These are phyloP conservation scores for Nissolia schottii DNA, from an alignment of 306 rosid species.

Conservation along the genomic window DNA sequence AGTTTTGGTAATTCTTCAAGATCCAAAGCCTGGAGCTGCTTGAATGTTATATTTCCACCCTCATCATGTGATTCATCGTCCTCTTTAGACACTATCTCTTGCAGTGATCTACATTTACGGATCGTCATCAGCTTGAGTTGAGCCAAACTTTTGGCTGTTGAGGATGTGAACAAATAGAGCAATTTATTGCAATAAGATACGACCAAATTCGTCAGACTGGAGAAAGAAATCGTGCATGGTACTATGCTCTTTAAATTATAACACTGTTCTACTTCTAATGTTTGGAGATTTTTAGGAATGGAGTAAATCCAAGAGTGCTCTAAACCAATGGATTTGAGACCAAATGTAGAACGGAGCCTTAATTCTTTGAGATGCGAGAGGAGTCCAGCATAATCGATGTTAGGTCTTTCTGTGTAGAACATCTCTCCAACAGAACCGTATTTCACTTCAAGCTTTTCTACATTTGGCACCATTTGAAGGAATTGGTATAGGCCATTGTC, in stretches of 20 bases:
- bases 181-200: background rate
- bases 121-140: background rate
- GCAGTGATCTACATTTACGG: background rate
- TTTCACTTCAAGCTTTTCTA: background rate
- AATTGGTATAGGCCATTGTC: background rate
- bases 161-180: background rate
- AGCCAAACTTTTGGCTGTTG: conserved; percentile 20
- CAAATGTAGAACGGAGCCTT: background rate
- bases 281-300: background rate
- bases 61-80: background rate
- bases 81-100: conserved; percentile 1
- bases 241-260: background rate
- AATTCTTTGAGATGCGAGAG: conserved; percentile 5
- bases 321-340: conserved; percentile 17
- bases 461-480: background rate
- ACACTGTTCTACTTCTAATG: background rate
- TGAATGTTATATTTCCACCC: background rate
- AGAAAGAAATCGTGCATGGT: background rate
- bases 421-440: background rate
- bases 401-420: conserved; percentile 2
- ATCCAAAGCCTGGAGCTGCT: background rate
- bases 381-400: background rate
- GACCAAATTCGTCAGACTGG: background rate
- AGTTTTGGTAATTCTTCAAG: background rate
- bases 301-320: conserved; percentile 15